Conservation (phyloP, 441 rosid species). For the Euphorbia celastroides region DNA sequence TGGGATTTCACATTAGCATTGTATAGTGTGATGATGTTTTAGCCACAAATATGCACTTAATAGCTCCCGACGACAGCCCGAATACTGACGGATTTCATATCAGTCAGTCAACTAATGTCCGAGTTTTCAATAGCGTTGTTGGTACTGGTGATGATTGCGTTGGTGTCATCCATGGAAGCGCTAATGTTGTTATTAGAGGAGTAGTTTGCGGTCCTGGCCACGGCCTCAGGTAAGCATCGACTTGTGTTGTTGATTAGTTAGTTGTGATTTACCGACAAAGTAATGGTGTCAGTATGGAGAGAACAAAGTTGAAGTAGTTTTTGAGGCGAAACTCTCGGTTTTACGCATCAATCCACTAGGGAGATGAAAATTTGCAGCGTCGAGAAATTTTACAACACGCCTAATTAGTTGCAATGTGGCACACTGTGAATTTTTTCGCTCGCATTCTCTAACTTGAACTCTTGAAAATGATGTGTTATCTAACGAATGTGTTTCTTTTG, state of each 20-base stretch:
- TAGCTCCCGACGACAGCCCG: no score
- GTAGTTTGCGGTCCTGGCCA: constrained; percentile 76
- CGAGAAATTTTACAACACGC: not conserved
- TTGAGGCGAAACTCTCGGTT: no score
- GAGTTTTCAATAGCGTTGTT: constrained; percentile 27
- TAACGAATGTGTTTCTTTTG: not conserved
- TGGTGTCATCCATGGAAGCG: constrained; percentile 46
- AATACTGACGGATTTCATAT: constrained; percentile 64
- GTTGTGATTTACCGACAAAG: no score
- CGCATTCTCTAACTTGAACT: not conserved
- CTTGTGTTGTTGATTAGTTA: no score
- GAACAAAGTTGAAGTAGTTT: no score
- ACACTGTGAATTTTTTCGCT: not conserved
- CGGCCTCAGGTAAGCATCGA: constrained; percentile 57
- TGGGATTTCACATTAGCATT: constrained; percentile 54
- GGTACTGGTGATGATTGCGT: constrained; percentile 60
- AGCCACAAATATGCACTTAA: constrained; percentile 17
- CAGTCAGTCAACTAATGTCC: constrained; percentile 39
- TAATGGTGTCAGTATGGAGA: no score
- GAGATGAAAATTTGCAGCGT: no score
- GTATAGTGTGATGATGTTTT: constrained; percentile 30
- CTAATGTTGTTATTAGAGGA: constrained; percentile 33
- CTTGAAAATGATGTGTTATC: not conserved
- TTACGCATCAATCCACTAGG: no score
- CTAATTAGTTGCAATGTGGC: not conserved